phyloP scores from a whole-genome alignment of 257 asterid genomes.

The Solanum piurae region DNA sequence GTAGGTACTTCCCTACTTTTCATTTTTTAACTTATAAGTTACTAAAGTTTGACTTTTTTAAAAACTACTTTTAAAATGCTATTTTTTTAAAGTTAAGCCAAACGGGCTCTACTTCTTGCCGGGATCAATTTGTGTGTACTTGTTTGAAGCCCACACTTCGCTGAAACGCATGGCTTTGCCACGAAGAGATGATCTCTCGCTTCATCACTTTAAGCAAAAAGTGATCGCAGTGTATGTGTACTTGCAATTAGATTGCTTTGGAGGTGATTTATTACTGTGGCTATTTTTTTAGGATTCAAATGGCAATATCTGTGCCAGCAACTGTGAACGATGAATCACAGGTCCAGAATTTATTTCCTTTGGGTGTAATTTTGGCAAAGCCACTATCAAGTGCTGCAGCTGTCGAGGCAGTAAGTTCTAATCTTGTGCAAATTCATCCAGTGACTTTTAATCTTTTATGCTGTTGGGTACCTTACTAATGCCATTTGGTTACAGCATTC shows the following conservation, averaged over 20 bases:
- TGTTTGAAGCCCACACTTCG: not conserved
- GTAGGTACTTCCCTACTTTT: not conserved
- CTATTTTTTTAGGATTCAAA: slow-evolving; percentile 48
- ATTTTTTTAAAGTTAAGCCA: not conserved
- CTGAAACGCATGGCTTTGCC: not conserved
- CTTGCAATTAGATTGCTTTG: not conserved
- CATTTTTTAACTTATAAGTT: not conserved
- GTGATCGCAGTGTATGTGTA: not conserved
- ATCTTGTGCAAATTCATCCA: not conserved
- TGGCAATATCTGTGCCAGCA: slow-evolving; percentile 67
- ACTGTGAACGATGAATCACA: slow-evolving; percentile 54
- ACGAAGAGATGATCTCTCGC: not conserved
- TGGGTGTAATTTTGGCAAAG: slow-evolving; percentile 76
- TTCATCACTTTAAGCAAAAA: not conserved
- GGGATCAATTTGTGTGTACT: not conserved
- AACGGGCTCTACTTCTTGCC: not conserved
- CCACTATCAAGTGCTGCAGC: slow-evolving; percentile 45
- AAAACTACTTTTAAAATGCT: not conserved
- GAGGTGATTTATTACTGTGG: not conserved
- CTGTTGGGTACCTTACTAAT: slow-evolving; percentile 6
- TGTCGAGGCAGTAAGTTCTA: slow-evolving; percentile 49
- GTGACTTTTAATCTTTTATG: not conserved
- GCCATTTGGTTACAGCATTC: slow-evolving; percentile 43
- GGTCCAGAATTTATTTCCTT: slow-evolving; percentile 63
- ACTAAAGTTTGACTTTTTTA: not conserved